These are phyloP conservation scores for Skeletonema tropicum DNA, from an alignment of 108 stramenopile species.

Conservation along the genomic window DNA sequence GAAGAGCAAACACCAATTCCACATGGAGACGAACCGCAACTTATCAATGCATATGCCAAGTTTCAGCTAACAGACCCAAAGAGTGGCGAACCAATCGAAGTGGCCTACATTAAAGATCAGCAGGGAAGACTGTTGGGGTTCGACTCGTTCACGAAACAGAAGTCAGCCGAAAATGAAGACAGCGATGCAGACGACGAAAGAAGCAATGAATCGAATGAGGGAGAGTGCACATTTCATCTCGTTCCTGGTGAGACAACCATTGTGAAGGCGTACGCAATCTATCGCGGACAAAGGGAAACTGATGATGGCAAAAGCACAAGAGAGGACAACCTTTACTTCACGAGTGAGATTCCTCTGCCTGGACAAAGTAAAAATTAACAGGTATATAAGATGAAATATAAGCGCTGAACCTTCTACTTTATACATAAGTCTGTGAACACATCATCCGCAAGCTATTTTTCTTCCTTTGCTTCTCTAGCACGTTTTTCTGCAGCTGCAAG, in stretches of 20 bases:
- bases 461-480: slow-evolving; percentile 41
- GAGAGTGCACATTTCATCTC: slow-evolving; percentile 52
- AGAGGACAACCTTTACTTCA: slow-evolving; percentile 31
- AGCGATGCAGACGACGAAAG: slow-evolving; percentile 7
- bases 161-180: not conserved
- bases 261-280: slow-evolving; percentile 46
- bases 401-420: not conserved
- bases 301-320: slow-evolving; percentile 29
- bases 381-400: not conserved
- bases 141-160: slow-evolving; percentile 47
- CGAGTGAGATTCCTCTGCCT: slow-evolving; percentile 34
- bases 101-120: slow-evolving; percentile 85
- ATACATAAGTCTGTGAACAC: not conserved
- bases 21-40: slow-evolving; percentile 51
- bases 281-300: slow-evolving; percentile 20
- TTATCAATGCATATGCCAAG: slow-evolving; percentile 57
- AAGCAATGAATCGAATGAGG: slow-evolving; percentile 18
- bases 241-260: slow-evolving; percentile 50
- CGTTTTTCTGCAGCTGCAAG: slow-evolving; percentile 77
- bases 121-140: slow-evolving; percentile 74
- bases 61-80: slow-evolving; percentile 42
- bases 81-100: slow-evolving; percentile 56
- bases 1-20: slow-evolving; percentile 4
- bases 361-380: not conserved
- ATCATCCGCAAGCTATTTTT: slow-evolving; percentile 3